Evolutionary conservation across 2,329 filamentous ascomycete genomes (phyloP).

Genomic region (Emmonsiellopsis sp.): DNA sequence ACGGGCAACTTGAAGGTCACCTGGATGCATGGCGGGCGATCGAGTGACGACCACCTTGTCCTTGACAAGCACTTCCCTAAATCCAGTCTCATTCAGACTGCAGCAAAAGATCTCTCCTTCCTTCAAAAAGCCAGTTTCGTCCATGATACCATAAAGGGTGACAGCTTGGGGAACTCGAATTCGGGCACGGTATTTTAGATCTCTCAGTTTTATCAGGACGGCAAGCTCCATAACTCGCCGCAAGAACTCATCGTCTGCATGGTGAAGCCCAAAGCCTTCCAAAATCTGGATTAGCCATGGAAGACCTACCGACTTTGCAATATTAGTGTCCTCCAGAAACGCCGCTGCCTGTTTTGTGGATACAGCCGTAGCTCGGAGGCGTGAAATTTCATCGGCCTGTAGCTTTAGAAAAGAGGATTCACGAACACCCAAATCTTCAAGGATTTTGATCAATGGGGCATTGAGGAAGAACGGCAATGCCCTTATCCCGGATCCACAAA

Average conservation of each 20-base stretch:
- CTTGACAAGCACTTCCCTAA: constrained; percentile 24
- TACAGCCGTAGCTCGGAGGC: constrained; percentile 50
- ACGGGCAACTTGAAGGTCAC: constrained; percentile 60
- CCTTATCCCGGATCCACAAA: constrained; percentile 45
- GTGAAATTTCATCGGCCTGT: constrained; percentile 53
- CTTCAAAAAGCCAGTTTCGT: constrained; percentile 60
- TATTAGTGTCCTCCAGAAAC: constrained; percentile 54
- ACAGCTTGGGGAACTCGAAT: constrained; percentile 62
- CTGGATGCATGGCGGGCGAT: constrained; percentile 73
- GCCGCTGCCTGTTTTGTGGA: constrained; percentile 52
- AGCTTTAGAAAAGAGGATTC: constrained; percentile 52
- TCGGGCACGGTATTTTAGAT: constrained; percentile 68
- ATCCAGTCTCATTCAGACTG: constrained; percentile 35
- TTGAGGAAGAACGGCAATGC: constrained; percentile 65
- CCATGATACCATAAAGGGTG: constrained; percentile 76
- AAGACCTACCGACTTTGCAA: constrained; percentile 53
- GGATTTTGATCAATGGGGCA: constrained; percentile 71
- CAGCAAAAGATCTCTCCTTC: constrained; percentile 62
- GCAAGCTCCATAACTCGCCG: constrained; percentile 60
- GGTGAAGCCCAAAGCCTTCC: constrained; percentile 49
- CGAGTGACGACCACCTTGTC: constrained; percentile 55
- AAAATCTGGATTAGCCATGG: constrained; percentile 54
- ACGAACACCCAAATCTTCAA: constrained; percentile 64
- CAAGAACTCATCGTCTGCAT: constrained; percentile 59
- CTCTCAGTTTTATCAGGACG: constrained; percentile 59